Conservation (phyloP, 78 protist species). For the Dictyostelium purpureum region DNA sequence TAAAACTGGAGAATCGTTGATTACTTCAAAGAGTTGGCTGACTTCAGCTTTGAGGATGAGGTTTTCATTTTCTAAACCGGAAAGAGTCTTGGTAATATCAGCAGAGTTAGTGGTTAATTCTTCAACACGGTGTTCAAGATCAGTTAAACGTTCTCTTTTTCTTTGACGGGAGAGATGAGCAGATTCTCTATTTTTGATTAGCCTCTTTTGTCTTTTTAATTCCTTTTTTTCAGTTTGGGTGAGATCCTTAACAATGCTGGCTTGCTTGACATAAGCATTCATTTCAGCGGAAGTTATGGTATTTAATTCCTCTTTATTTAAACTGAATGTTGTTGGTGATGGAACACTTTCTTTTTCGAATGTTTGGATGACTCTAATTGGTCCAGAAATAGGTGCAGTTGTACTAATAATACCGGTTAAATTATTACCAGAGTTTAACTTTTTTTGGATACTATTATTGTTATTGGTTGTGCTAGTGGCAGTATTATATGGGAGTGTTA, state of each 20-base stretch:
- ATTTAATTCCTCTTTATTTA: background rate
- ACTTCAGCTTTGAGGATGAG: constrained; percentile 65
- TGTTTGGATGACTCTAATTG: background rate
- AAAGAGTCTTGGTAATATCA: background rate
- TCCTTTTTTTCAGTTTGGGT: constrained; percentile 35
- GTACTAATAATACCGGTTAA: background rate
- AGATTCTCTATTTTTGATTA: constrained; percentile 85
- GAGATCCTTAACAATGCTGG: background rate
- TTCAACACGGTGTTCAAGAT: constrained; percentile 62
- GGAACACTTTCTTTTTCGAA: background rate
- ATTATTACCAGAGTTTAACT: too few species aligned
- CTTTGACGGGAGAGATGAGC: constrained; percentile 81
- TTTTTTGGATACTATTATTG: background rate
- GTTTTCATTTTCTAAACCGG: constrained; percentile 44
- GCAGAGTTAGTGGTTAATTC: constrained; percentile 31
- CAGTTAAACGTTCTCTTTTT: constrained; percentile 76
- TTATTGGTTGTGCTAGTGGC: background rate
- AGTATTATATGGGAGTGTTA: constrained; percentile 15
- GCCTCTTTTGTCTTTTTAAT: constrained; percentile 74
- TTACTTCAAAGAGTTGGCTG: constrained; percentile 49
- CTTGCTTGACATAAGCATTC: constrained; percentile 8
- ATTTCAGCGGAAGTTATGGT: constrained; percentile 11
- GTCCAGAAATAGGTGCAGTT: background rate
- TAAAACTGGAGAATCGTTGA: constrained; percentile 48
- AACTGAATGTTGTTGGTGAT: background rate